Evolutionary conservation across 441 rosid genomes (phyloP), one percentile per base, ranked within the genome.

Genomic region (Adansonia rubrostipa): DNA sequence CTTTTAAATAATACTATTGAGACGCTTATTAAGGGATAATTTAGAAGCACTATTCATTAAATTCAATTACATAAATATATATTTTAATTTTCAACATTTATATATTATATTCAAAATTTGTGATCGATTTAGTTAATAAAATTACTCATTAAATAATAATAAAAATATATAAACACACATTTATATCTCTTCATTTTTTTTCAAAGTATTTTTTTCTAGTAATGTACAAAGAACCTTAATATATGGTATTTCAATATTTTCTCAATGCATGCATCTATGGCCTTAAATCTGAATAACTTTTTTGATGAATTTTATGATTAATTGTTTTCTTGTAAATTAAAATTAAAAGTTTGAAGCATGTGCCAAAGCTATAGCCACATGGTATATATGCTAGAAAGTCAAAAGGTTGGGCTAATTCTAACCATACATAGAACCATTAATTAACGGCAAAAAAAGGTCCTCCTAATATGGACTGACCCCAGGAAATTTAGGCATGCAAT

Each of bases 401-500:
- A 71, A 33, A n/a, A 22, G 40, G 28, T 24, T 17, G 70, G 70
- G 15, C 53, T 13, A 11, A 3, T 61, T 61, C 11, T 61, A 36
- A 36, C 40, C 40, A 36, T 2, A 2, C 5, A 2, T 36, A 2
- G n/a, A 61, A 24, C 62, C 47, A 74, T 19, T 66, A 33, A 42
- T 54, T 11, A 47, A 45, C 13, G 9, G 54, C 33, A 44, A 7
- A 22, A 61, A 13, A 61, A 61, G 42, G 73, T 53, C 58, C 9
- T n/a, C 45, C 33, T 36, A 58, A n/a, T 60, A 40, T 14, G 57
- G 68, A 63, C 76, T 42, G 75, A 28, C 83, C 53, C 3, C 73
- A 74, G 80, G 24, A 56, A 78, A 68, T 79, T 36, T 53, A 42
- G 78, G 40, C 87, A 63, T 57, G 79, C 75, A 42, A 53, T 64